Percentiles rank a stretch among this genome's conserved stretches.
These are phyloP conservation scores for Trichoderma parareesei DNA, from an alignment of 495 filamentous ascomycete species.

Conservation along the genomic window DNA sequence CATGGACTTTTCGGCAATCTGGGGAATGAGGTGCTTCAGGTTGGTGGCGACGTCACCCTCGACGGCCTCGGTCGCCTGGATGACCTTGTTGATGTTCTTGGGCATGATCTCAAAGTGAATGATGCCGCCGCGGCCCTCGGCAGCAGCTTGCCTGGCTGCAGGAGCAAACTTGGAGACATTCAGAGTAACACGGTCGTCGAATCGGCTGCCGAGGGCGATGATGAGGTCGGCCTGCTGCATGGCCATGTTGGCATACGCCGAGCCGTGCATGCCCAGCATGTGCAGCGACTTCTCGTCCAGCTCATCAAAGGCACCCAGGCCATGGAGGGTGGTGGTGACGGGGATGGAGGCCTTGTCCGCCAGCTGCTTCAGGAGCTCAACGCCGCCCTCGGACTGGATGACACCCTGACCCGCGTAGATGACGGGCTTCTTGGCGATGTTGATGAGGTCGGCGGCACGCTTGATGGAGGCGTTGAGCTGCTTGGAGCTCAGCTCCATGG, in stretches of 20 bases:
- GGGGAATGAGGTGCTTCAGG: conserved; percentile 63
- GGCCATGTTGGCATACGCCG: conserved; percentile 69
- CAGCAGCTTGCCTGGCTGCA: conserved; percentile 54
- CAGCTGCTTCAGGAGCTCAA: conserved; percentile 57
- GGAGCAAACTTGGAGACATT: conserved; percentile 61
- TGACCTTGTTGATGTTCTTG: conserved; percentile 84
- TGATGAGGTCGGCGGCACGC: conserved; percentile 59
- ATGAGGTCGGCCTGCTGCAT: conserved; percentile 75
- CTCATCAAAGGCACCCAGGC: conserved; percentile 70
- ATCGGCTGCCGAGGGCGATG: conserved; percentile 66
- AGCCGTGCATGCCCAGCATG: conserved; percentile 80
- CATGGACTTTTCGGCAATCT: conserved; percentile 47
- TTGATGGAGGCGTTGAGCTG: conserved; percentile 53
- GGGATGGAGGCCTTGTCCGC: conserved; percentile 65
- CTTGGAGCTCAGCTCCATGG: conserved; percentile 46
- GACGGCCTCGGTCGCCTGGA: conserved; percentile 72
- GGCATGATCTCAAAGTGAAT: conserved; percentile 77
- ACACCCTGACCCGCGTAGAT: conserved; percentile 71
- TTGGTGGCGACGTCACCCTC: conserved; percentile 68
- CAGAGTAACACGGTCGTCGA: conserved; percentile 70
- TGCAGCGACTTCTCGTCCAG: conserved; percentile 67
- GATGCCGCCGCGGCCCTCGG: conserved; percentile 66
- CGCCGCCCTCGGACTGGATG: conserved; percentile 55
- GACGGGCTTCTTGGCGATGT: conserved; percentile 66
- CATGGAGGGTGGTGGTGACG: conserved; percentile 72